Evolutionary conservation across 2,329 filamentous ascomycete genomes (phyloP).

Genomic region (Colletotrichum nymphaeae): DNA sequence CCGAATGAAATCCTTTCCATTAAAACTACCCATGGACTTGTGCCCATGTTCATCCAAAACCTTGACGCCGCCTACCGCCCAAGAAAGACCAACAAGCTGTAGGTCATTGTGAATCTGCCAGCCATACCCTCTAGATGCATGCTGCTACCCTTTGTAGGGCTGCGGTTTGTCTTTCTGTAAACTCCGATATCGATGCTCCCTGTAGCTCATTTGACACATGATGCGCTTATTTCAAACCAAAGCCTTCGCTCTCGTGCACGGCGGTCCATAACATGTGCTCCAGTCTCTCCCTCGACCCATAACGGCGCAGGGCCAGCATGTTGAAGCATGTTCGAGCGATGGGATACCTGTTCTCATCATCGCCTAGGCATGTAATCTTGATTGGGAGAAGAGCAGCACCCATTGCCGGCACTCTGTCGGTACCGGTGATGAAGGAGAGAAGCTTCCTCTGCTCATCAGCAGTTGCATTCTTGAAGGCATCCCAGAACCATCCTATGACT

Average conservation of each 20-base stretch:
- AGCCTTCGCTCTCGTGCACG: conserved; percentile 90
- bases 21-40: conserved; percentile 10
- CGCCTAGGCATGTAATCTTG: conserved; percentile 79
- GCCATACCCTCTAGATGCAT: conserved; percentile 7
- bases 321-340: conserved; percentile 95
- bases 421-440: conserved; percentile 88
- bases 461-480: conserved; percentile 75
- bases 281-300: conserved; percentile 73
- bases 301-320: conserved; percentile 80
- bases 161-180: conserved; percentile 6
- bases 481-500: conserved; percentile 89
- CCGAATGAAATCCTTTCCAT: conserved; percentile 4
- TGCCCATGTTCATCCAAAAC: conserved; percentile 23
- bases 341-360: conserved; percentile 80
- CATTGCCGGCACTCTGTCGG: conserved; percentile 89
- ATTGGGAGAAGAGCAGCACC: conserved; percentile 84
- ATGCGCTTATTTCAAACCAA: conserved; percentile 79
- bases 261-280: conserved; percentile 84
- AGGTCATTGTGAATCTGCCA: background rate
- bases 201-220: conserved; percentile 23
- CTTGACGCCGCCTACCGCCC: background rate
- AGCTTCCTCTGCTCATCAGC: conserved; percentile 80
- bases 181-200: conserved; percentile 24
- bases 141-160: background rate
- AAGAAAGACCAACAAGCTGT: conserved; percentile 4